Conservation (phyloP, 2,329 filamentous ascomycete species). For the Penicillium frequentans region DNA sequence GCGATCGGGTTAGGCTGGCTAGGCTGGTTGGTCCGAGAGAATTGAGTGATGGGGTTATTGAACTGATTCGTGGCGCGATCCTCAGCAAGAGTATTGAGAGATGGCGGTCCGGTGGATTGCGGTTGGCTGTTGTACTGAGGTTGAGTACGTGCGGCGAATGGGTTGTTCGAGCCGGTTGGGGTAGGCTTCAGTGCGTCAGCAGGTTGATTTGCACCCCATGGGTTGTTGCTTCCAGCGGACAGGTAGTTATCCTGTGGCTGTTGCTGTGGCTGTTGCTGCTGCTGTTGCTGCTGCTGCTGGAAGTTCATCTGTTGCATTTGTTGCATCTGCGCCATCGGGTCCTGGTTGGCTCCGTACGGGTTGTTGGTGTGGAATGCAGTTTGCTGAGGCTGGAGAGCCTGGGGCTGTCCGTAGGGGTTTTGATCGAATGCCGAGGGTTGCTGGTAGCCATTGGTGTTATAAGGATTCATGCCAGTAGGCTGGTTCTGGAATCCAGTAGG, state of each 20-base stretch:
- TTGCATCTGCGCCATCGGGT: slow-evolving; percentile 20
- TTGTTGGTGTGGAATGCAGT: slow-evolving; percentile 59
- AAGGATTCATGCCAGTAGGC: slow-evolving; percentile 68
- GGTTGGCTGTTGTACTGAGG: slow-evolving; percentile 49
- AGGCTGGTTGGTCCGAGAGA: slow-evolving; percentile 39
- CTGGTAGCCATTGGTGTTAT: slow-evolving; percentile 63
- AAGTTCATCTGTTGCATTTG: slow-evolving; percentile 26
- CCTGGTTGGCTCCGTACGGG: slow-evolving; percentile 52
- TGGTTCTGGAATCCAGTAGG: slow-evolving; percentile 69
- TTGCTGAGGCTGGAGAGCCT: slow-evolving; percentile 58
- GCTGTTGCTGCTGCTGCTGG: slow-evolving; percentile 44
- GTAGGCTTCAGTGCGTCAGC: slow-evolving; percentile 70
- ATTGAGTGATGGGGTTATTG: slow-evolving; percentile 41
- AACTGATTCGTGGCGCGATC: slow-evolving; percentile 73
- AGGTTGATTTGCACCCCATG: slow-evolving; percentile 71
- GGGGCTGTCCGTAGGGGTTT: slow-evolving; percentile 47
- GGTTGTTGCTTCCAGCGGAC: slow-evolving; percentile 87
- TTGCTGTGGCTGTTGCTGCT: slow-evolving; percentile 35
- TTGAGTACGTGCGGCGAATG: slow-evolving; percentile 73
- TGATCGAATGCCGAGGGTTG: slow-evolving; percentile 71
- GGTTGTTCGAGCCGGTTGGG: slow-evolving; percentile 95
- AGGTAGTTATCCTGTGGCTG: slow-evolving; percentile 60
- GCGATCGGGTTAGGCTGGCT: slow-evolving; percentile 37
- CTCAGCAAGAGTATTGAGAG: slow-evolving; percentile 75
- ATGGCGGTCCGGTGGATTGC: slow-evolving; percentile 62